Conservation (phyloP, 192 early-diverging fungal genomes). For the Thamnidium elegans region DNA sequence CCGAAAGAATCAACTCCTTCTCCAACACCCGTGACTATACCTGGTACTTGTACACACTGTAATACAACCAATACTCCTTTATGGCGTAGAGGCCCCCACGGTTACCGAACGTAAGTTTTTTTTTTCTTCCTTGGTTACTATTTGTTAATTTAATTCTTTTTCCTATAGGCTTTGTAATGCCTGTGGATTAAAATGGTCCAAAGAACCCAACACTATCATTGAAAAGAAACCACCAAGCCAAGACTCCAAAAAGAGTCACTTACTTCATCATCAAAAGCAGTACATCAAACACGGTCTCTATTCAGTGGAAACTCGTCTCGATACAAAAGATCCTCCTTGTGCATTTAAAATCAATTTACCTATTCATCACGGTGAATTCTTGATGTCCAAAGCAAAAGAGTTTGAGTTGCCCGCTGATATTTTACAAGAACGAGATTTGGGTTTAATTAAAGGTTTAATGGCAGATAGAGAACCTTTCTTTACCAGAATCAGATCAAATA, state of each 20-base stretch:
- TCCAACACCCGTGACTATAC: background rate
- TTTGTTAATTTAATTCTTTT: background rate
- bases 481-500: conserved; percentile 54
- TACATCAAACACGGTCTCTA: conserved; percentile 55
- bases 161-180: conserved; percentile 38
- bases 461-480: conserved; percentile 18
- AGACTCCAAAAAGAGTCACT: background rate
- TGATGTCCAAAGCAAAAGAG: conserved; percentile 54
- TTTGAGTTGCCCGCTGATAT: conserved; percentile 71
- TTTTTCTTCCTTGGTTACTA: too few species aligned
- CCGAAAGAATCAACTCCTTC: background rate
- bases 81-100: conserved; percentile 23
- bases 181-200: conserved; percentile 30
- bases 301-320: conserved; percentile 13
- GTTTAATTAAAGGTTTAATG: conserved; percentile 14
- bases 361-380: conserved; percentile 54
- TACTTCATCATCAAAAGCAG: conserved; percentile 44
- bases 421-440: conserved; percentile 41
- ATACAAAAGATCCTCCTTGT: background rate
- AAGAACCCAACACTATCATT: background rate
- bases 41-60: conserved; percentile 10
- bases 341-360: conserved; percentile 57
- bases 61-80: conserved; percentile 5
- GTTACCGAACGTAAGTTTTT: conserved; percentile 26
- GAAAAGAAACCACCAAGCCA: background rate